Evolutionary conservation across 805 yeast genomes (phyloP), one percentile per base, ranked within the genome.

Genomic region (Tetrapisispora pingtungensis): DNA sequence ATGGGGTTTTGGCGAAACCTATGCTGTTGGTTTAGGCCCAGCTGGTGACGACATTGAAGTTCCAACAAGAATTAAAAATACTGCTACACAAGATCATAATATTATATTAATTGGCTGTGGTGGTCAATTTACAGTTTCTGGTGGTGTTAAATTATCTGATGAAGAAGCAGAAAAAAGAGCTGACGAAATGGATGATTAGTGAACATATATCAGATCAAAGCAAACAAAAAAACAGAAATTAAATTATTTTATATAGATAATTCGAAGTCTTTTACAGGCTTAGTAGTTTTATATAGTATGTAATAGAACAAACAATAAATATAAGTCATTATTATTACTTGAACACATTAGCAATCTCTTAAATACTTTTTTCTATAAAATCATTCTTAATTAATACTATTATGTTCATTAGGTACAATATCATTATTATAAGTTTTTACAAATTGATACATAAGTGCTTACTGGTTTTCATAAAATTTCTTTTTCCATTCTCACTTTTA

Each of bases 1-100:
- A 1, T 93, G 99, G 99, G 99, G 99, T 1, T 93, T 89, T 61
- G 97, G 94, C 37, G 97, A 90, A 53, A 89, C 96, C 1, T 93
- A 87, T 65, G 98, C 95, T 17, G 81, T 90, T 28, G 99, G 99
- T 12, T 79, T 88, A 47, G 98, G 98, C 7, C 89, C 88, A 17
- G 70, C 72, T 6, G 80, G 84, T 32, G 96, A 86, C 39, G 97
- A 93, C 61, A 83, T 87, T 44, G 94, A 80, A 43, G 69, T 70
- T 18, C 99, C 98, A 36, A 84, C 96, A 0, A 77, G 90, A 63
- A 86, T 93, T 55, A 78, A 80, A 53, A 93, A 94, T 63, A 93
- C 97, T 4, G 99, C 99, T 2, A 88, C 97, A 0, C 83, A 79
- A 55, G 77, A 76, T 44, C 81, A 84, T 45, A 76, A 81, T 50